These are phyloP conservation scores for Ogataea parapolymorpha DNA, from an alignment of 805 yeast species.

Conservation along the genomic window DNA sequence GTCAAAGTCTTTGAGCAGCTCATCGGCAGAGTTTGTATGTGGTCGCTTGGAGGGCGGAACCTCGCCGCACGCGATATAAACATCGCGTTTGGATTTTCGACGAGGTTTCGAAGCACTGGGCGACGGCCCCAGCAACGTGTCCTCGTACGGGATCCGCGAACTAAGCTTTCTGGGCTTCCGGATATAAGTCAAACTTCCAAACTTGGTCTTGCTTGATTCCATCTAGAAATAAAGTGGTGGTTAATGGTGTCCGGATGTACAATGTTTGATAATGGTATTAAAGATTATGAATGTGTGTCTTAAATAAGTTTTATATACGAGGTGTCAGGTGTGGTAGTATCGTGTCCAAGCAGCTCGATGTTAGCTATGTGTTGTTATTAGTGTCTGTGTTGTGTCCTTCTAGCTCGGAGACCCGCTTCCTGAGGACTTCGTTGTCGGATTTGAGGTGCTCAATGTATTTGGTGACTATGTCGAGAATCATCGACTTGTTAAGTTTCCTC, in stretches of 20 bases:
- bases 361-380: background rate
- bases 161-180: slow-evolving; percentile 14
- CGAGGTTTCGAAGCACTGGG: background rate
- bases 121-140: slow-evolving; percentile 6
- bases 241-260: slow-evolving; percentile 4
- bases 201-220: slow-evolving; percentile 8
- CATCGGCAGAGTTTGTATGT: slow-evolving; percentile 14
- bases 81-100: slow-evolving; percentile 3
- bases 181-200: slow-evolving; percentile 10
- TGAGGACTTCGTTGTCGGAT: slow-evolving; percentile 40
- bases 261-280: background rate
- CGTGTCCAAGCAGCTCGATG: background rate
- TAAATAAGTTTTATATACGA: background rate
- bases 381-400: background rate
- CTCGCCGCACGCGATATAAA: slow-evolving; percentile 9
- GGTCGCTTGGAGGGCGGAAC: background rate
- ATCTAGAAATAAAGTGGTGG: background rate
- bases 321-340: background rate
- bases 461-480: slow-evolving; percentile 67
- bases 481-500: slow-evolving; percentile 57
- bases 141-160: slow-evolving; percentile 13
- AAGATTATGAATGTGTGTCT: background rate
- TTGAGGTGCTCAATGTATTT: slow-evolving; percentile 55
- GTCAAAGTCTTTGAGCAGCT: slow-evolving; percentile 26
- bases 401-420: slow-evolving; percentile 14